Evolutionary conservation across 2,329 filamentous ascomycete genomes (phyloP), one percentile per base, ranked within the genome.

Genomic region (Exophiala oligosperma): DNA sequence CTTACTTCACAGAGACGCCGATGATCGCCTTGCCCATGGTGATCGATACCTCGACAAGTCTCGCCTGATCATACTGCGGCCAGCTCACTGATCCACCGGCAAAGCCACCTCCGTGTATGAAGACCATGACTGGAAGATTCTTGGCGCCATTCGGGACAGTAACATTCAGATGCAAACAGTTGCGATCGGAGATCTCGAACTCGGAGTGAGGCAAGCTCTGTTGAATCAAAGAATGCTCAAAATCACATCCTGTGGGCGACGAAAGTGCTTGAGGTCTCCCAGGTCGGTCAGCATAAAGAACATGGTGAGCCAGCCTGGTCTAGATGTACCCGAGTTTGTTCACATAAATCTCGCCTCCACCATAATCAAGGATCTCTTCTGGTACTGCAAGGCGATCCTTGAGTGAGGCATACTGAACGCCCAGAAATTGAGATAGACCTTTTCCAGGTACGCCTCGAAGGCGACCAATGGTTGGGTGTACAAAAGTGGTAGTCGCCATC

Each of bases 101-200:
- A 32, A 53, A 49, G 2, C 32, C 55, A 11, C 55, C 55, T 14
- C 55, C 55, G 38, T 57, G 55, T 14, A 57, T 17, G 50, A 52
- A 57, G 23, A 57, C 49, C 12, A 57, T 2, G 2, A 57, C 55
- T 2, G 55, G 55, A 2, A 57, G 49, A 2, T 14, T 11, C 14
- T 40, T 49, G n/a, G 2, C 54, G 26, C 26, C 26, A 4, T 28
- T 7, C 1, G 81, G 80, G 0, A 78, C 71, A 0, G 77, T 76
- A 46, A 84, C 76, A 57, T 81, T 82, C 28, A 83, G 67, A 44
- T 79, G 81, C 21, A 84, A 68, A 26, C 80, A 76, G 49, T 83
- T 76, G 2, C 73, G 64, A 21, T 80, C 79, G 6, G 77, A 82
- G 52, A 75, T 71, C 1, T 71, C 70, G 47, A 75, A 72, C 11